Conservation (phyloP, 129 eudicot species). For the Tagetes erecta region DNA sequence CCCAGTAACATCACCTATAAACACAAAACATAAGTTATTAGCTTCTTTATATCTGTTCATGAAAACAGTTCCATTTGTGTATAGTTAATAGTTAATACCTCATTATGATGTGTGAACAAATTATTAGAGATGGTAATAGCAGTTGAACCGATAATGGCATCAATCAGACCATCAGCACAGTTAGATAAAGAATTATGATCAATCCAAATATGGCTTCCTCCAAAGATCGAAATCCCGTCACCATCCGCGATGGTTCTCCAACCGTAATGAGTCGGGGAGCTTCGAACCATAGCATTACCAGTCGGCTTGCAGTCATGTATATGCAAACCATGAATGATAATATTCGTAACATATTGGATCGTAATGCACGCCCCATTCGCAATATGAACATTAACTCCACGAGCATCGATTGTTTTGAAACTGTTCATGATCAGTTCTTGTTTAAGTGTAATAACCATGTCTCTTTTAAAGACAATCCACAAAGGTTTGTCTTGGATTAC, state of each 20-base stretch:
- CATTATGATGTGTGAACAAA: constrained; percentile 83
- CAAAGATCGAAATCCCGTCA: constrained; percentile 75
- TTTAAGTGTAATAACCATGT: constrained; percentile 80
- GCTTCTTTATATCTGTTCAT: neutral
- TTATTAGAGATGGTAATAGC: constrained; percentile 90
- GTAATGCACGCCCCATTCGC: constrained; percentile 86
- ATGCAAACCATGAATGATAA: constrained; percentile 79
- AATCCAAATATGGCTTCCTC: constrained; percentile 79
- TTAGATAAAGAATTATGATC: constrained; percentile 74
- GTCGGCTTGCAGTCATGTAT: constrained; percentile 78
- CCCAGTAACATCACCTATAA: constrained; percentile 84
- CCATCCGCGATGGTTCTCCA: constrained; percentile 88
- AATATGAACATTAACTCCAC: constrained; percentile 78
- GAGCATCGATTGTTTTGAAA: constrained; percentile 87
- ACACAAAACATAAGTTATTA: constrained; percentile 2
- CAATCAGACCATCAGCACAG: constrained; percentile 80
- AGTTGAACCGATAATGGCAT: constrained; percentile 72
- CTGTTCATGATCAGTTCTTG: constrained; percentile 92
- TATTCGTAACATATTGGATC: constrained; percentile 65
- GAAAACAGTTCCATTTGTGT: neutral
- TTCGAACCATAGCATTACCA: constrained; percentile 84
- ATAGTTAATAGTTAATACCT: constrained; percentile 50
- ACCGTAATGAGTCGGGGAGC: constrained; percentile 73
- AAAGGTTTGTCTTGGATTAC: constrained; percentile 85
- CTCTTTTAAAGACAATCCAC: constrained; percentile 79